Conservation (phyloP, 164 flowering plant genomes). For the Vitis rotundifolia region DNA sequence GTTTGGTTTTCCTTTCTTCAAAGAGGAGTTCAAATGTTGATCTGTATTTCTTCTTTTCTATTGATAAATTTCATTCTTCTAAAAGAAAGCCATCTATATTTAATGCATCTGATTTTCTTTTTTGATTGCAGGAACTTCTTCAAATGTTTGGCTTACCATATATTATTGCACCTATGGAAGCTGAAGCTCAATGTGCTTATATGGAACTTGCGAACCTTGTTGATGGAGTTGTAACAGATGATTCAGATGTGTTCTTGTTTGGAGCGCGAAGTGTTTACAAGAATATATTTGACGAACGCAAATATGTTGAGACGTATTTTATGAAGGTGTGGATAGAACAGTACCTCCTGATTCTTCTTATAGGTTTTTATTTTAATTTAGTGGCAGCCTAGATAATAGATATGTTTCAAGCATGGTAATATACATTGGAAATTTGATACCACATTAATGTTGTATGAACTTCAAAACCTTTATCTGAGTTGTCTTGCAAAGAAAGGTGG, state of each 20-base stretch:
- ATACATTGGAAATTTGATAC: too few relatives aligned
- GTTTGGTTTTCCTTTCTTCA: too few relatives aligned
- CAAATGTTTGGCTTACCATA: constrained; percentile 98
- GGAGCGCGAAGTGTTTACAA: constrained; percentile 93
- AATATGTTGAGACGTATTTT: constrained; percentile 95
- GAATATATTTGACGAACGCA: constrained; percentile 94
- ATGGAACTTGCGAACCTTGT: constrained; percentile 83
- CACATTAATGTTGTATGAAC: too few relatives aligned
- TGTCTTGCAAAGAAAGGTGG: too few relatives aligned
- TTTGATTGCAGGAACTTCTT: constrained; percentile 66
- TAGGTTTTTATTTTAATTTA: background rate
- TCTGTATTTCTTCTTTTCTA: background rate
- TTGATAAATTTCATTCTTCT: background rate
- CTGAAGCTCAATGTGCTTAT: constrained; percentile 97
- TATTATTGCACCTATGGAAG: constrained; percentile 98
- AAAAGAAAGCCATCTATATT: background rate
- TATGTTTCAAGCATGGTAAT: too few relatives aligned
- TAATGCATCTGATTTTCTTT: constrained; percentile 6
- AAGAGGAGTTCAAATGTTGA: too few relatives aligned
- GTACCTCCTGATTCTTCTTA: background rate
- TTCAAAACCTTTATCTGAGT: too few relatives aligned
- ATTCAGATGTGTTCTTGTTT: constrained; percentile 96
- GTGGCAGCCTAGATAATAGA: too few relatives aligned
- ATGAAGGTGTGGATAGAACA: constrained; percentile 66
- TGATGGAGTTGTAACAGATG: constrained; percentile 98